These are phyloP conservation scores for Verticillium alfalfae DNA, from an alignment of 2,329 filamentous ascomycete genomes.

Conservation along the genomic window DNA sequence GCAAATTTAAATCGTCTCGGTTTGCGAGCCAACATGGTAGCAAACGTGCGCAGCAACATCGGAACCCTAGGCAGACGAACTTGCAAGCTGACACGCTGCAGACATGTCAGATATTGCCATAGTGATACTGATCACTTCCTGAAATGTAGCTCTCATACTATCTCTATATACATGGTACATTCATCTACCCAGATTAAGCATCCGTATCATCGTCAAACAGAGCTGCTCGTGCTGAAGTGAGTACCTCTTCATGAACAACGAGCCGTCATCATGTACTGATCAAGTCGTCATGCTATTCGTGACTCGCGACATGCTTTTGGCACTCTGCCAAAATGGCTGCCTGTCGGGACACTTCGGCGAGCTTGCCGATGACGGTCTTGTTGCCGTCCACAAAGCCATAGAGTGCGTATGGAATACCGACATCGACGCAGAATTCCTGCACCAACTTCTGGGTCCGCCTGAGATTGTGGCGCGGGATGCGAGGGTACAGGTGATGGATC, in stretches of 20 bases:
- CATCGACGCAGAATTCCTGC: conserved; percentile 74
- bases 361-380: conserved; percentile 67
- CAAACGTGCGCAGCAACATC: neutral
- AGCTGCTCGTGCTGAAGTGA: neutral
- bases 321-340: conserved; percentile 73
- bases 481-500: conserved; percentile 79
- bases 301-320: conserved; percentile 38
- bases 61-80: neutral
- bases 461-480: conserved; percentile 80
- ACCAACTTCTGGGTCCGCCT: conserved; percentile 70
- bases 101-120: no score
- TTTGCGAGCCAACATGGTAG: neutral
- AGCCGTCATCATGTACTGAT: neutral
- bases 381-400: conserved; percentile 84
- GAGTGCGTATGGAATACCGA: conserved; percentile 77
- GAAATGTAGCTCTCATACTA: no score
- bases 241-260: neutral
- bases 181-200: no score
- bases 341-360: conserved; percentile 76
- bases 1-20: neutral
- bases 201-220: neutral
- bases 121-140: no score
- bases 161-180: no score
- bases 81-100: no score
- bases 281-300: conserved; percentile 21